Conservation (phyloP, 2,329 filamentous ascomycete species). For the Xylaria polymorpha region DNA sequence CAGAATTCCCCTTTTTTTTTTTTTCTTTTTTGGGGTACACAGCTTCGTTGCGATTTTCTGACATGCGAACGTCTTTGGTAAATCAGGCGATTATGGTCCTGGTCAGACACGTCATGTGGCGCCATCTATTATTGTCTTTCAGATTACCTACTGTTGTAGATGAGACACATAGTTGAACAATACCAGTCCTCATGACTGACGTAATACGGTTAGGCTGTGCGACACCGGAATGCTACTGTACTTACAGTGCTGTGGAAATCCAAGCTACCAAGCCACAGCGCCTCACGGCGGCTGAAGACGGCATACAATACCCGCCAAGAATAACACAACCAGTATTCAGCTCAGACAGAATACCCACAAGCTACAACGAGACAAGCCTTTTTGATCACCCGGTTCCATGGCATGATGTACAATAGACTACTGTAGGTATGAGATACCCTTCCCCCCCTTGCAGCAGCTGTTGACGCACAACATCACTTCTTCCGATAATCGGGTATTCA, state of each 20-base stretch:
- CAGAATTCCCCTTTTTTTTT: neutral
- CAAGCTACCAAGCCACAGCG: constrained; percentile 5
- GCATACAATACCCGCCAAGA: neutral
- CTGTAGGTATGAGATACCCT: too few species aligned
- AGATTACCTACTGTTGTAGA: neutral
- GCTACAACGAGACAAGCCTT: neutral
- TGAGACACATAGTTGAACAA: neutral
- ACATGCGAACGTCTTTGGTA: neutral
- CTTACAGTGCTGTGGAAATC: neutral
- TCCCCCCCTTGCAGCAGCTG: constrained; percentile 9
- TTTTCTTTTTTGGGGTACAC: too few species aligned
- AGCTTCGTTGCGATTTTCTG: neutral
- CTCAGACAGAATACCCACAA: neutral
- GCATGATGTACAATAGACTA: too few species aligned
- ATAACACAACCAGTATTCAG: too few species aligned
- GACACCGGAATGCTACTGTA: neutral
- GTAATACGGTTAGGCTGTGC: neutral
- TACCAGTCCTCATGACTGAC: constrained; percentile 5
- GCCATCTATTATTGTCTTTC: neutral
- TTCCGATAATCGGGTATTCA: constrained; percentile 2
- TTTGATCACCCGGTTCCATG: too few species aligned
- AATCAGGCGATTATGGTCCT: neutral
- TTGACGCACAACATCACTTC: constrained; percentile 2
- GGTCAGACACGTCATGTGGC: neutral
- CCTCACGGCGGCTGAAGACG: constrained; percentile 1